Conservation (phyloP, 2,329 filamentous ascomycete species). For the Fusarium miscanthi region DNA sequence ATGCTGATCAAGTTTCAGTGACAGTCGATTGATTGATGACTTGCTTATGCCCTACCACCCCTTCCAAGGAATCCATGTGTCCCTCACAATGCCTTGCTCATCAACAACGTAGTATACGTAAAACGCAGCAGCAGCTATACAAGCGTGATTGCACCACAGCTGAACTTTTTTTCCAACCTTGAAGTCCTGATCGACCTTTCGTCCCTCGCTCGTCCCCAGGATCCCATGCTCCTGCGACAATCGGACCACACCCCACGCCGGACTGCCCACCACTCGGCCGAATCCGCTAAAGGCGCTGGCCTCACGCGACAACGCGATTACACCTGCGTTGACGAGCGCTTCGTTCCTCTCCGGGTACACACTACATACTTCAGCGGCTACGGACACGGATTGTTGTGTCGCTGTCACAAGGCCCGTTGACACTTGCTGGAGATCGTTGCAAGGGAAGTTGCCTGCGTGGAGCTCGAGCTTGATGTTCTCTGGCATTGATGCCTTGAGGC, state of each 20-base stretch:
- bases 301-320: slow-evolving; percentile 51
- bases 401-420: slow-evolving; percentile 49
- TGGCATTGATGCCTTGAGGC: slow-evolving; percentile 46
- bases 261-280: slow-evolving; percentile 45
- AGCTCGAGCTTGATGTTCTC: slow-evolving; percentile 50
- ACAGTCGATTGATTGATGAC: background rate
- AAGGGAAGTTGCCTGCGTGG: slow-evolving; percentile 53
- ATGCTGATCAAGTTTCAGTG: slow-evolving; percentile 8
- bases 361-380: slow-evolving; percentile 52
- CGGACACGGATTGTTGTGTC: slow-evolving; percentile 47
- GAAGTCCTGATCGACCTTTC: slow-evolving; percentile 44
- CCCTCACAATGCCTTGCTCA: slow-evolving; percentile 48
- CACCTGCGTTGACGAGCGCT: slow-evolving; percentile 52
- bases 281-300: slow-evolving; percentile 47
- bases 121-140: slow-evolving; percentile 53
- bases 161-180: slow-evolving; percentile 49
- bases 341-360: slow-evolving; percentile 54
- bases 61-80: slow-evolving; percentile 54
- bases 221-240: slow-evolving; percentile 55
- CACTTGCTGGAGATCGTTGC: slow-evolving; percentile 54
- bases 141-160: slow-evolving; percentile 50
- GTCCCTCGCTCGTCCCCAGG: slow-evolving; percentile 40
- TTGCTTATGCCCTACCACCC: slow-evolving; percentile 42
- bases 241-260: slow-evolving; percentile 49
- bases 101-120: slow-evolving; percentile 52